These are phyloP conservation scores for Suhomyces terraborum DNA, from an alignment of 1,139 yeast genomes.

Conservation along the genomic window DNA sequence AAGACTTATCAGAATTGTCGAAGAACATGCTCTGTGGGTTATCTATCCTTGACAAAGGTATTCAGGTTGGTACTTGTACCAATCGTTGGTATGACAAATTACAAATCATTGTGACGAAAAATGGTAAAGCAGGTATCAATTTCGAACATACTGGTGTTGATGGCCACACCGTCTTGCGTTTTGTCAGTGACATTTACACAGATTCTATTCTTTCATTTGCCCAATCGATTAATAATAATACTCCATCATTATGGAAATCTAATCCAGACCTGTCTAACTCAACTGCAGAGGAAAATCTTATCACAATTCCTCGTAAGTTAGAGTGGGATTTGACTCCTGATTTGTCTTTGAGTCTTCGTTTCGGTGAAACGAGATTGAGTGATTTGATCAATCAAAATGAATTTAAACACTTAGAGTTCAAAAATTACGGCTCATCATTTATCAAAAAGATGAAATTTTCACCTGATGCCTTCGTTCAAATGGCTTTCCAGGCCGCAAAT, in stretches of 20 bases:
- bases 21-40: slow-evolving; percentile 87
- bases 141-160: slow-evolving; percentile 96
- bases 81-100: slow-evolving; percentile 94
- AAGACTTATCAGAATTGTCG: slow-evolving; percentile 67
- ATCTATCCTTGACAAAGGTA: slow-evolving; percentile 76
- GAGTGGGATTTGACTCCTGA: slow-evolving; percentile 87
- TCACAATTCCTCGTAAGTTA: slow-evolving; percentile 77
- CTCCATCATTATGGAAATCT: slow-evolving; percentile 73
- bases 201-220: slow-evolving; percentile 89
- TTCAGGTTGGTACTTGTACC: slow-evolving; percentile 91
- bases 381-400: slow-evolving; percentile 90
- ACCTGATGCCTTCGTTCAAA: slow-evolving; percentile 93
- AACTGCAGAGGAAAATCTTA: slow-evolving; percentile 26
- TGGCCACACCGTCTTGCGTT: slow-evolving; percentile 88
- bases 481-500: slow-evolving; percentile 92
- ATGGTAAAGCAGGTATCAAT: slow-evolving; percentile 91
- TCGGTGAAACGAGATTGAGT: slow-evolving; percentile 87
- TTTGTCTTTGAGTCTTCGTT: slow-evolving; percentile 74
- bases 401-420: slow-evolving; percentile 77
- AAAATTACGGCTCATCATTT: slow-evolving; percentile 70
- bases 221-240: slow-evolving; percentile 73
- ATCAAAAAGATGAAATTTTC: slow-evolving; percentile 86
- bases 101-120: slow-evolving; percentile 85
- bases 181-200: slow-evolving; percentile 87
- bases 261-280: slow-evolving; percentile 4